Evolutionary conservation across 2,329 filamentous ascomycete species (phyloP), one percentile per base, ranked within the genome.

Genomic region (Alternaria sp.): DNA sequence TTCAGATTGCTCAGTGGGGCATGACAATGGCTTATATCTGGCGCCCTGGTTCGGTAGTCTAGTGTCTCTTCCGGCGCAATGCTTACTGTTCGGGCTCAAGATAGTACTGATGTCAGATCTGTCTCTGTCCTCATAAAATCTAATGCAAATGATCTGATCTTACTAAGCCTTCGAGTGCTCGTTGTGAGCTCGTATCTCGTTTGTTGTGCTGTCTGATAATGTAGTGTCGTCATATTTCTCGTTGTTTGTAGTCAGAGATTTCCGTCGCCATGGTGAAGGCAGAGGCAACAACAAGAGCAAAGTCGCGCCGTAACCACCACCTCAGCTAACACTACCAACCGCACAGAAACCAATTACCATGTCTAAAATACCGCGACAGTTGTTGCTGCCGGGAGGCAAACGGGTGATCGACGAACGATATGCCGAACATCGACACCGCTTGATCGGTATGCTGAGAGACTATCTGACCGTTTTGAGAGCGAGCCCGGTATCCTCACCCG

Each of bases 201-300:
- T 23, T 33, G 30, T 14, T 18, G 21, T 5, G 21, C 1, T 33
- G 12, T 18, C 6, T 41, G 15, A 23, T 14, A 53, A 10, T 18
- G 14, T 25, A 11, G 18, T 53, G 21, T 20, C 23, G 3, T 23
- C 14, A 15, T 37, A 23, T 21, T 37, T 53, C 10, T 41, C 20
- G 20, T 41, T 41, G 20, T 53, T 53, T 53, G 28, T 25, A 21
- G 14, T 18, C 9, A 53, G 20, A 41, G 8, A 41, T 37, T 53
- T 37, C 23, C 49, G 30, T 53, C 49, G 30, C 30, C 49, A 53
- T 53, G 30, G 49, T 53, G 49, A 53, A 41, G 49, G 6, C 30
- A 30, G 15, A 53, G 23, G 11, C 49, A 53, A 53, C 20, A 53
- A 25, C 49, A 18, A 10, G 20, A 51, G 49, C 20, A 53, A 53